Conservation (phyloP, 2,329 filamentous ascomycete genomes). For the Fusarium sororula region DNA sequence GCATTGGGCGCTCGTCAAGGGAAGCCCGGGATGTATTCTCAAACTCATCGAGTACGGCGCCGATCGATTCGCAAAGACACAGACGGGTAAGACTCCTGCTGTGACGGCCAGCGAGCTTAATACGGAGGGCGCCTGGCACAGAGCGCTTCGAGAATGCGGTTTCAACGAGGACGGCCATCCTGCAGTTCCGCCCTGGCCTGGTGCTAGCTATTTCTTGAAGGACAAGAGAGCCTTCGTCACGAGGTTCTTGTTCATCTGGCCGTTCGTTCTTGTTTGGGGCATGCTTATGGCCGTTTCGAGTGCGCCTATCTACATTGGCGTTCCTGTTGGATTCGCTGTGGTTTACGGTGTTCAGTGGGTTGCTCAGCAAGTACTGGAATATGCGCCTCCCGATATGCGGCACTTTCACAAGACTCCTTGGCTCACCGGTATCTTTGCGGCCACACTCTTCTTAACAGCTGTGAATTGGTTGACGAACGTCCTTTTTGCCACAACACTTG, state of each 20-base stretch:
- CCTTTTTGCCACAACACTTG: slow-evolving; percentile 35
- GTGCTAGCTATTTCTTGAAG: slow-evolving; percentile 76
- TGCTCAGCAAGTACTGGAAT: slow-evolving; percentile 80
- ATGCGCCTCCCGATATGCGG: slow-evolving; percentile 88
- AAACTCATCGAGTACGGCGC: slow-evolving; percentile 96
- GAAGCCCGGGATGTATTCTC: slow-evolving; percentile 86
- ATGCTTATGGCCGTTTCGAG: slow-evolving; percentile 77
- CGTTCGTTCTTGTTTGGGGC: slow-evolving; percentile 78
- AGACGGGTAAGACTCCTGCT: slow-evolving; percentile 88
- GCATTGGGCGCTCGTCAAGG: slow-evolving; percentile 97
- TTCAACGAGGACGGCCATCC: slow-evolving; percentile 82
- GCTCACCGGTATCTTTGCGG: slow-evolving; percentile 92
- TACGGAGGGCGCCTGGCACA: slow-evolving; percentile 81
- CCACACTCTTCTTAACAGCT: slow-evolving; percentile 82
- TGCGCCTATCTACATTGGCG: slow-evolving; percentile 76
- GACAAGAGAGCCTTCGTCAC: slow-evolving; percentile 81
- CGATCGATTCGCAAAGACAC: slow-evolving; percentile 89
- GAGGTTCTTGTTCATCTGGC: slow-evolving; percentile 90
- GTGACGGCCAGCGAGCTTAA: slow-evolving; percentile 91
- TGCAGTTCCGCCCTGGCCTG: slow-evolving; percentile 74
- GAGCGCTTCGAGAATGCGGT: slow-evolving; percentile 83
- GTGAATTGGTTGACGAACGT: slow-evolving; percentile 79
- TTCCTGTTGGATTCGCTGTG: slow-evolving; percentile 75
- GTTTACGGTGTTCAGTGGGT: slow-evolving; percentile 79
- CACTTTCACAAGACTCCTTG: slow-evolving; percentile 94